Conservation (phyloP, 2,329 filamentous ascomycete species). For the Cadophora gregata region DNA sequence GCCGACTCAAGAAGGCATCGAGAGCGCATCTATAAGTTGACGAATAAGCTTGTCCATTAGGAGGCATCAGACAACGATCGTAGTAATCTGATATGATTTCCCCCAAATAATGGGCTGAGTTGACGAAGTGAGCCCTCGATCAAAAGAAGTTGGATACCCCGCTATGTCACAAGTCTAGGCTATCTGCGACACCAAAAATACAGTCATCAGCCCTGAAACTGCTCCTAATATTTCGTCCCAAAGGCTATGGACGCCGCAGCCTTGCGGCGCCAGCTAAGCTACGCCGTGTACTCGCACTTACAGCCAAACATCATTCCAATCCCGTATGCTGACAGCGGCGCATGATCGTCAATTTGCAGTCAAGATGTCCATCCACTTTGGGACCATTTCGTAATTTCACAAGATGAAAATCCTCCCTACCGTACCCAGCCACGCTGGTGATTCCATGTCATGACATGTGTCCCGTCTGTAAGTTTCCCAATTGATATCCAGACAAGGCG, state of each 20-base stretch:
- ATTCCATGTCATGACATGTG: conserved; percentile 5
- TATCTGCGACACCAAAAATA: background rate
- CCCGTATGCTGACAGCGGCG: conserved; percentile 3
- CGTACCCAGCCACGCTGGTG: background rate
- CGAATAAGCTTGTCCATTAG: background rate
- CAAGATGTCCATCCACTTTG: background rate
- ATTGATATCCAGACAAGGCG: background rate
- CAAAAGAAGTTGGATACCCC: background rate
- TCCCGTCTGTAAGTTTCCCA: background rate
- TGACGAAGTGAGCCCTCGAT: background rate
- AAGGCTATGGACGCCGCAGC: conserved; percentile 14
- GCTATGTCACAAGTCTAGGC: conserved; percentile 2
- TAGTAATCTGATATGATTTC: background rate
- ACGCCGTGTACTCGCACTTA: conserved; percentile 3
- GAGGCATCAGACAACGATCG: background rate
- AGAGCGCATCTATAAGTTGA: background rate
- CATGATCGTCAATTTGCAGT: conserved; percentile 4
- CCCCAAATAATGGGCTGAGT: background rate
- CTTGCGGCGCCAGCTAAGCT: conserved; percentile 10
- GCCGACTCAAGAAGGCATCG: background rate
- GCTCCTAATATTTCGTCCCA: background rate
- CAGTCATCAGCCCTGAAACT: conserved; percentile 7
- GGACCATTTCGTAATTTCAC: conserved; percentile 3
- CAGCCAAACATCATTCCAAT: conserved; percentile 11
- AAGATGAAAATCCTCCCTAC: background rate